phyloP scores from a whole-genome alignment of 805 yeast species.

The Hanseniaspora meyeri region DNA sequence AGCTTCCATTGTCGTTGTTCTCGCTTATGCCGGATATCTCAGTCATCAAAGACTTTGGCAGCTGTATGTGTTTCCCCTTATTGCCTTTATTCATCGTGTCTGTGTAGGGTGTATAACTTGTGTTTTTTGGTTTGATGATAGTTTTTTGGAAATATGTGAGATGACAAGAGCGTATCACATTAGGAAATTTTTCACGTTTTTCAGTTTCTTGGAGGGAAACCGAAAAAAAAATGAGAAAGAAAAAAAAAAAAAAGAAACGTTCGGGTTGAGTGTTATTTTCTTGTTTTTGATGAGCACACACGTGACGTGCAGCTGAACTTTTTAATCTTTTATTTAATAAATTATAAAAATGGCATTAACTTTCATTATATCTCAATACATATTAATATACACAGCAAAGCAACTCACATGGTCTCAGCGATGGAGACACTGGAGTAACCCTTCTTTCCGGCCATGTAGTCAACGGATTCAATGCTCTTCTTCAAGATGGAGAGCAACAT shows the following conservation, averaged over 20 bases:
- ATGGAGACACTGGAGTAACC: slow-evolving; percentile 13
- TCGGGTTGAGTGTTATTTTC: no score
- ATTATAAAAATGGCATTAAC: no score
- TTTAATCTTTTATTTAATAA: no score
- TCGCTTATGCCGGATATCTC: slow-evolving; percentile 30
- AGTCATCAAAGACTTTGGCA: slow-evolving; percentile 40
- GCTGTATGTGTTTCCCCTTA: slow-evolving; percentile 21
- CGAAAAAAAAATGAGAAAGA: neutral
- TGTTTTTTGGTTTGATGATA: no score
- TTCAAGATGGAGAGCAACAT: slow-evolving; percentile 10
- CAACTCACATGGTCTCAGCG: slow-evolving; percentile 8
- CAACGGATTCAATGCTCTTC: slow-evolving; percentile 11
- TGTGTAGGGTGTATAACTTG: neutral
- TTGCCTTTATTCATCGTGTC: neutral
- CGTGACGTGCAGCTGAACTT: neutral
- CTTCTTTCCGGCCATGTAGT: slow-evolving; percentile 10
- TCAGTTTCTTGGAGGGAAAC: neutral
- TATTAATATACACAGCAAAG: neutral
- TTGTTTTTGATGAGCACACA: neutral
- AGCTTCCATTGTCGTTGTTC: neutral
- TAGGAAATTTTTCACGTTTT: neutral
- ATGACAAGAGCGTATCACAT: no score
- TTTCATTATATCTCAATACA: neutral
- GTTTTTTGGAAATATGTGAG: neutral
- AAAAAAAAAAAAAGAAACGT: slow-evolving; percentile 4